Conservation (phyloP, 176 grass and related monocot species). For the Carex scoparia region DNA sequence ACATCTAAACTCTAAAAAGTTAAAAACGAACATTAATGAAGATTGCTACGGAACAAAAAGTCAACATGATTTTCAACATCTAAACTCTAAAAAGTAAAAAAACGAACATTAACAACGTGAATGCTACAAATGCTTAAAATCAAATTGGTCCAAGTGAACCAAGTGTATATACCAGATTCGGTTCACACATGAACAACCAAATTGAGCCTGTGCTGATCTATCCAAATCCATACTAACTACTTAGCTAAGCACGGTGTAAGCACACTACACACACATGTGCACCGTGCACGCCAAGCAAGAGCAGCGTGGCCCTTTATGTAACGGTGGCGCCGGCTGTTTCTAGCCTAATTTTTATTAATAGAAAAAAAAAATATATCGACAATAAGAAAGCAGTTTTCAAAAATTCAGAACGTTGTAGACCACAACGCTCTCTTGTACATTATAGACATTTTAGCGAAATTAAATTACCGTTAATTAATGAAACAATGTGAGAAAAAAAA, state of each 20-base stretch:
- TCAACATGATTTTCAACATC: background rate
- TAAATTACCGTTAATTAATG: no score
- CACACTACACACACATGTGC: background rate
- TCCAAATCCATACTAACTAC: background rate
- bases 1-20: background rate
- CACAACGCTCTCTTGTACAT: no score
- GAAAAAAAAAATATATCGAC: no score
- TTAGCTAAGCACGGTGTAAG: background rate
- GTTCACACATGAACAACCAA: background rate
- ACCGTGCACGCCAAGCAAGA: conserved; percentile 6
- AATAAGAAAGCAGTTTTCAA: no score
- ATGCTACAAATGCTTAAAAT: background rate
- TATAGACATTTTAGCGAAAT: no score
- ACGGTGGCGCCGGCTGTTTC: background rate
- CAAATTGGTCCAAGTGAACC: background rate
- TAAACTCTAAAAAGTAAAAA: background rate
- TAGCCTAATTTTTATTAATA: background rate
- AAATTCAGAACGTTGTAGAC: no score
- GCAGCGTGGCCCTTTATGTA: background rate
- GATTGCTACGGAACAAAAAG: background rate
- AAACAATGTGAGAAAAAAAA: no score
- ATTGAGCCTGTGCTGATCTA: background rate
- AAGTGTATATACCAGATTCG: background rate
- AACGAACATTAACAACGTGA: background rate
- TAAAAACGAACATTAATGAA: background rate